These are phyloP conservation scores for Wickerhamiella sergipiensis DNA, from an alignment of 805 yeast species.

Conservation along the genomic window DNA sequence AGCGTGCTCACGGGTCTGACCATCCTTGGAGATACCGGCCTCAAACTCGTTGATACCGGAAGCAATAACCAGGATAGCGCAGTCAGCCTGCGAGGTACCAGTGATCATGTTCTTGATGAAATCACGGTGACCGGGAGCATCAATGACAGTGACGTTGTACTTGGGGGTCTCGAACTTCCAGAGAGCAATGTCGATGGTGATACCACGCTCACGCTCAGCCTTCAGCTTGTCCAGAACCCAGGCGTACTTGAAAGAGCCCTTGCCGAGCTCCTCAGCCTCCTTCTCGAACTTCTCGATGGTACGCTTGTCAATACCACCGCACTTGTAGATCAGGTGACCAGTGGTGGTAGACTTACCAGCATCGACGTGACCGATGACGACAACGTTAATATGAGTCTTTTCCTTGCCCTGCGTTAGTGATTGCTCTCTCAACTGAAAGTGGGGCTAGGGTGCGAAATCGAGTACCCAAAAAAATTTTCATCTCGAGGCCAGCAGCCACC, in stretches of 20 bases:
- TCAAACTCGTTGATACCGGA: conserved; percentile 92
- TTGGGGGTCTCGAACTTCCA: conserved; percentile 89
- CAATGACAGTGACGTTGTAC: conserved; percentile 81
- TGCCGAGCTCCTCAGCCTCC: conserved; percentile 95
- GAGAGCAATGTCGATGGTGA: conserved; percentile 86
- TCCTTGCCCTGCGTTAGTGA: conserved; percentile 58
- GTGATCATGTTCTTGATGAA: conserved; percentile 93
- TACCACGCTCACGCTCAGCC: conserved; percentile 97
- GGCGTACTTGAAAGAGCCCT: conserved; percentile 96
- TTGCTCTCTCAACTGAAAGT: background rate
- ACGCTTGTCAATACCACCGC: conserved; percentile 97
- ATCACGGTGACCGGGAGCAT: conserved; percentile 95
- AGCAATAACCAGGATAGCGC: conserved; percentile 82
- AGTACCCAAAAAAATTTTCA: background rate
- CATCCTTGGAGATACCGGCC: conserved; percentile 90
- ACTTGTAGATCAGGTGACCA: conserved; percentile 98
- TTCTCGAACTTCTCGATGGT: conserved; percentile 96
- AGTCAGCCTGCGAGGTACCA: conserved; percentile 89
- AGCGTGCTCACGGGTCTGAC: conserved; percentile 94
- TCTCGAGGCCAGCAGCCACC: background rate
- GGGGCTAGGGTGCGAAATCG: background rate
- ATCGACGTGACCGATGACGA: conserved; percentile 99
- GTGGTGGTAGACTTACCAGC: conserved; percentile 98
- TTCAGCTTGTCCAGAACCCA: conserved; percentile 92
- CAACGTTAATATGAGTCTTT: conserved; percentile 98